These are phyloP conservation scores for Lentinula sp. DNA, from an alignment of 768 basidiomycete genomes.

Conservation along the genomic window DNA sequence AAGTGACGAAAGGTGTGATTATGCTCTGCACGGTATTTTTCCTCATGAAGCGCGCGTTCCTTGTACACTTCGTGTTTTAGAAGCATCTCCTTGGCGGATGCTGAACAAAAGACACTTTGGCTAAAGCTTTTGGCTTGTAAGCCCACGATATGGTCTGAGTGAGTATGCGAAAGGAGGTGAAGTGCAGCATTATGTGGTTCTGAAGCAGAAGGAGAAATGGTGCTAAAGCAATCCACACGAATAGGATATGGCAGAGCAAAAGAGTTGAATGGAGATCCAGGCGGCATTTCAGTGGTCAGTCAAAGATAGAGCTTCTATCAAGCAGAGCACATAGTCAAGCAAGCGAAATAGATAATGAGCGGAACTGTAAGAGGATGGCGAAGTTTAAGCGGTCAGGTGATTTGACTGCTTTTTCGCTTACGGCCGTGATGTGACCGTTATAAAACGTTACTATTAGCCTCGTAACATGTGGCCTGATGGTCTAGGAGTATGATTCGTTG, in stretches of 20 bases:
- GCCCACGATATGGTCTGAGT: constrained; percentile 82
- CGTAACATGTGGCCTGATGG: neutral
- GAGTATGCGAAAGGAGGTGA: constrained; percentile 85
- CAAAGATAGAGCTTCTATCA: too few species aligned
- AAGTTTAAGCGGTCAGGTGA: neutral
- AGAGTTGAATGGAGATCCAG: constrained; percentile 71
- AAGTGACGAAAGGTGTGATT: constrained; percentile 63
- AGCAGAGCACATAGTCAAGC: neutral
- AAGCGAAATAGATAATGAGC: neutral
- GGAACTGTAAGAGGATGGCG: neutral
- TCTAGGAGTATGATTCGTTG: constrained; percentile 3
- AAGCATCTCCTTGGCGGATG: constrained; percentile 83
- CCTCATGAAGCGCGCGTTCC: constrained; percentile 54
- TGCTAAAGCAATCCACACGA: constrained; percentile 79
- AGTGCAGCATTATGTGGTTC: constrained; percentile 26
- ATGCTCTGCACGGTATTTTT: constrained; percentile 43
- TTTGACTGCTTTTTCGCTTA: neutral
- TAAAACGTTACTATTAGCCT: neutral
- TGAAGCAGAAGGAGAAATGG: constrained; percentile 24
- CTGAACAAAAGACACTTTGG: constrained; percentile 68
- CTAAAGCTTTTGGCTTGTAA: constrained; percentile 72
- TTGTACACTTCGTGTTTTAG: constrained; percentile 66
- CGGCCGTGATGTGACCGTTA: too few species aligned
- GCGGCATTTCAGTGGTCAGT: constrained; percentile 45
- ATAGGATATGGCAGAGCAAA: constrained; percentile 75